Evolutionary conservation across 1,284 basidiomycete species (phyloP), one percentile per base, ranked within the genome.

Genomic region (Ceratobasidium sp.): DNA sequence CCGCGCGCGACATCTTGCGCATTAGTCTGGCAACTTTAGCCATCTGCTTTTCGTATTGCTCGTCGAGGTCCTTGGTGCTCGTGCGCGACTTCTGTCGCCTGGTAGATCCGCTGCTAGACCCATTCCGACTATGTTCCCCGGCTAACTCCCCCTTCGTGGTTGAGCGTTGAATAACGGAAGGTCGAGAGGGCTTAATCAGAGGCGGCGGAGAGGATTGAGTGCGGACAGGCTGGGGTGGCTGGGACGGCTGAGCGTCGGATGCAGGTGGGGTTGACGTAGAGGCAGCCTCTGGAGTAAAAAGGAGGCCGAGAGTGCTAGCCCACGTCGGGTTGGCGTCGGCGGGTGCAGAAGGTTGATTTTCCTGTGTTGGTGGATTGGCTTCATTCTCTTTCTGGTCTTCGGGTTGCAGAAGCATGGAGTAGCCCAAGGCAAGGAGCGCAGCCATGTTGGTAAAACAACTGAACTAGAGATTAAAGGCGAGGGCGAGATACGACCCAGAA

Each of bases 41-140:
- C 64, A 67, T 67, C 28, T 67, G 64, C 18, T 67, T 67, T 49
- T 9, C 50, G 64, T 67, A 67, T 14, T 67, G 49, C n/a, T 67
- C 64, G 14, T 67, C 64, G 13, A 67, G 38, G 3, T 41, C 64
- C 38, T 55, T 67, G 49, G 32, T 26, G 3, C 18, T 13, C n/a
- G 49, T 21, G 30, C 54, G 64, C 23, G 43, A 26, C n/a, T 67
- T 67, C 21, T 54, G 50, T 2, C 64, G 64, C 26, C 50, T 50
- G 38, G 64, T 54, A 11, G 64, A 67, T 13, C 52, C 49, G 9
- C 50, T 67, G 11, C 49, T 49, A 30, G 49, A 41, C 9, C 49
- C 52, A 16, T 67, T 50, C 49, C 64, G 21, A 28, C 41, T 35
- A 3, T 26, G 14, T 23, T 50, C 59, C 35, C 35, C 35, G 11